Percentiles rank a stretch among this genome's conserved stretches.
These are phyloP conservation scores for Fusarium fracticaudum DNA, from an alignment of 2,329 filamentous ascomycete species.

Conservation along the genomic window DNA sequence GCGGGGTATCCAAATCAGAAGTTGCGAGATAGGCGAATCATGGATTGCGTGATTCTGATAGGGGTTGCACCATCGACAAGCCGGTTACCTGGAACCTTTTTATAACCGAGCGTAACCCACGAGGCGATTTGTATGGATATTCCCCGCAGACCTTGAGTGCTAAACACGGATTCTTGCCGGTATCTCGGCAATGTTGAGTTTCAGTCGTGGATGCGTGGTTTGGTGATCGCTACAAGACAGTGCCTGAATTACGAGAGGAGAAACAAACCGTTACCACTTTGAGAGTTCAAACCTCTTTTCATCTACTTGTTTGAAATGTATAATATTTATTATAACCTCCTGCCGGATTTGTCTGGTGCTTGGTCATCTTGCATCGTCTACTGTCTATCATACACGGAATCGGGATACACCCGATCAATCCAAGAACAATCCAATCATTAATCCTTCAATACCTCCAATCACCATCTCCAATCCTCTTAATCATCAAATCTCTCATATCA, in stretches of 20 bases:
- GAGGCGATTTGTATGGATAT: neutral
- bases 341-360: neutral
- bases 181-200: neutral
- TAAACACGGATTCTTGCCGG: neutral
- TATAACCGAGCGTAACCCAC: neutral
- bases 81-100: neutral
- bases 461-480: neutral
- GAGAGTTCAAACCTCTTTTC: too few species aligned
- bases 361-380: neutral
- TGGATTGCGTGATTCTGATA: conserved; percentile 39
- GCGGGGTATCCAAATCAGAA: neutral
- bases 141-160: neutral
- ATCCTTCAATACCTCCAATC: neutral
- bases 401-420: neutral
- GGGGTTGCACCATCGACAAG: conserved; percentile 38
- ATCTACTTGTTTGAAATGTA: too few species aligned
- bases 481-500: neutral
- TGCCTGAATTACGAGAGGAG: too few species aligned
- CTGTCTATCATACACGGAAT: neutral
- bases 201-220: neutral
- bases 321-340: fast-evolving
- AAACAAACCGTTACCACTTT: too few species aligned
- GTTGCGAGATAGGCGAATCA: neutral
- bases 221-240: neutral
- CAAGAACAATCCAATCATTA: neutral